A percentile compares a stretch with the other conserved stretches of the same genome.
Conservation (phyloP, 805 yeast genomes). For the Candida yuanshanica region DNA sequence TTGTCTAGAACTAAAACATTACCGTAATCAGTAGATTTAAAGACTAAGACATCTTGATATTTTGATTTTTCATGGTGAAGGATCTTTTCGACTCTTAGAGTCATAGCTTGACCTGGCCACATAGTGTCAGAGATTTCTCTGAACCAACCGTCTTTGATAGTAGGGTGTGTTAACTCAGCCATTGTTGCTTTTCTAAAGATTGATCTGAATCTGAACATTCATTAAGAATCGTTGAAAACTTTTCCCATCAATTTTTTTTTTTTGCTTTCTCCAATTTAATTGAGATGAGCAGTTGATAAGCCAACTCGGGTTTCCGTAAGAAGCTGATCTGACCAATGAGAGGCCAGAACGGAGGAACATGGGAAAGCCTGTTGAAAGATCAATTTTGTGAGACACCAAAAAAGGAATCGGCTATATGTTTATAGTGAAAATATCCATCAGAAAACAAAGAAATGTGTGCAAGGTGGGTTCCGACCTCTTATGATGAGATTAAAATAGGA, state of each 20-base stretch:
- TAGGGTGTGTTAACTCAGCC: constrained; percentile 37
- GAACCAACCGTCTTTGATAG: constrained; percentile 84
- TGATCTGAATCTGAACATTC: constrained; percentile 2
- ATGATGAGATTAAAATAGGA: too few relatives aligned
- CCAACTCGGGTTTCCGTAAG: not conserved
- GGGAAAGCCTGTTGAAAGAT: not conserved
- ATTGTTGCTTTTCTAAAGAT: constrained; percentile 9
- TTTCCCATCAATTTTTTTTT: not conserved
- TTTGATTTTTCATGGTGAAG: constrained; percentile 80
- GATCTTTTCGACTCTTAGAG: constrained; percentile 79
- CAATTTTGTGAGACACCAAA: too few relatives aligned
- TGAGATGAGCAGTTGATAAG: not conserved
- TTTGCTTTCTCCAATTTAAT: too few relatives aligned
- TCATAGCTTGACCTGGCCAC: constrained; percentile 99
- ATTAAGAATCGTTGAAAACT: not conserved
- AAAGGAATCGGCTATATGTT: too few relatives aligned
- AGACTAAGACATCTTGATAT: constrained; percentile 91
- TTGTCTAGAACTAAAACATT: constrained; percentile 93
- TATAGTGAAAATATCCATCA: too few relatives aligned
- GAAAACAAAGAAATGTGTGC: too few relatives aligned
- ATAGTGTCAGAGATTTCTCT: constrained; percentile 89
- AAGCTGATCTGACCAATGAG: not conserved
- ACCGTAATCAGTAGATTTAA: constrained; percentile 91
- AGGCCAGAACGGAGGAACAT: not conserved
- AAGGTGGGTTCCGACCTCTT: too few relatives aligned